These are phyloP conservation scores for Cucumis sativus DNA, from an alignment of 306 rosid species.

Conservation along the genomic window Cucumber_9930_V3 NC_026655.2:433501-434000, in stretches of 20 bases:
- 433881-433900: background rate
- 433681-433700: constrained; percentile 8
- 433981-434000: background rate
- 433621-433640: constrained; percentile 30
- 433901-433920: background rate
- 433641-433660: constrained; percentile 4
- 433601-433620: constrained; percentile 47
- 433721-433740: background rate
- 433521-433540: constrained; percentile 19
- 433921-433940: background rate
- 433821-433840: background rate
- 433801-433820: background rate
- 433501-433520: constrained; percentile 57
- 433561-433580: background rate
- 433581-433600: constrained; percentile 7
- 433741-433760: constrained; percentile 9
- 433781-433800: constrained; percentile 9
- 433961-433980: background rate
- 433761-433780: constrained; percentile 1
- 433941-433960: background rate
- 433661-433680: constrained; percentile 8
- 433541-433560: constrained; percentile 13
- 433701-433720: background rate
- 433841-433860: background rate
- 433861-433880: background rate